These are phyloP conservation scores for Tremella mesenterica DNA, from an alignment of 768 basidiomycete species.

Conservation along the genomic window DNA sequence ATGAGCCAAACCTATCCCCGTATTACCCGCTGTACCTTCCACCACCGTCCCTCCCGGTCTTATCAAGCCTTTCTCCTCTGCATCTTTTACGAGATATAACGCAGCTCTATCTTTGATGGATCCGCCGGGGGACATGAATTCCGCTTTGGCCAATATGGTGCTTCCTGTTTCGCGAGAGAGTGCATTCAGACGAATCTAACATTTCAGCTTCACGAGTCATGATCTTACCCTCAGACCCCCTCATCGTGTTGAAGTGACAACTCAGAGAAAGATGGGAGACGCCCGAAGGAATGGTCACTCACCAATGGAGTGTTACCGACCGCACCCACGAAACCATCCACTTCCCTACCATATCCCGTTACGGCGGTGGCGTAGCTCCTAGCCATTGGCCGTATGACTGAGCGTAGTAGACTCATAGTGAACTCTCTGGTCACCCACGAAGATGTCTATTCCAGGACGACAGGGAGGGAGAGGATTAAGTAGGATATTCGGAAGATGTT, in stretches of 20 bases:
- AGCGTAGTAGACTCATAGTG: conserved; percentile 3
- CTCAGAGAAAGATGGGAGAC: not conserved
- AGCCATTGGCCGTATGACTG: conserved; percentile 17
- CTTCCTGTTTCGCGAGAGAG: conserved; percentile 76
- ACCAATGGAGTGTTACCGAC: conserved; percentile 92
- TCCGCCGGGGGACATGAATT: conserved; percentile 96
- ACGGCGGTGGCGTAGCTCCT: conserved; percentile 29
- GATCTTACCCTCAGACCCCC: not conserved
- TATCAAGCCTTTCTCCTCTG: conserved; percentile 78
- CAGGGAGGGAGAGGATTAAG: too few relatives aligned
- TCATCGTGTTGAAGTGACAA: not conserved
- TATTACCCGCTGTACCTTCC: conserved; percentile 97
- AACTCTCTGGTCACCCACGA: too few relatives aligned
- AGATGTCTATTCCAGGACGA: too few relatives aligned
- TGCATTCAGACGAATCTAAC: conserved; percentile 69
- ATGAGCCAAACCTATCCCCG: conserved; percentile 76
- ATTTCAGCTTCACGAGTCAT: not conserved
- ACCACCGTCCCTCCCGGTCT: conserved; percentile 92
- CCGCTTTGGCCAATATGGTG: conserved; percentile 87
- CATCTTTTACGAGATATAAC: conserved; percentile 73
- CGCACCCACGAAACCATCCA: conserved; percentile 71
- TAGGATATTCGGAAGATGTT: too few relatives aligned
- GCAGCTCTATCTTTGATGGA: conserved; percentile 97
- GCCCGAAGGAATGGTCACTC: conserved; percentile 34
- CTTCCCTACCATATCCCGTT: conserved; percentile 34